Evolutionary conservation across 176 grass and related monocot genomes (phyloP).

Genomic region (Cymbopogon citratus): DNA sequence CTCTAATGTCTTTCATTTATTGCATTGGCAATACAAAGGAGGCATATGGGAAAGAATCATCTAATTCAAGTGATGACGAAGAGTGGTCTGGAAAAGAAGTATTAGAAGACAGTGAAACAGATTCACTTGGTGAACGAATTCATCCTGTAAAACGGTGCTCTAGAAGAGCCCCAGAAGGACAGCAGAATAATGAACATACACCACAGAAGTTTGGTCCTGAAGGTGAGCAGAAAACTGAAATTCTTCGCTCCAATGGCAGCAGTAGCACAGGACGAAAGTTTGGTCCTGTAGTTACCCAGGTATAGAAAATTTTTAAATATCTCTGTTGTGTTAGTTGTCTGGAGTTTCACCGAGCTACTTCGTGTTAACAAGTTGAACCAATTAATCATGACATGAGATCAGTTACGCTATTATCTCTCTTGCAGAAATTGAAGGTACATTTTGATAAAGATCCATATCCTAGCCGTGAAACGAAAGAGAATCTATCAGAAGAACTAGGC

Average conservation of each 20-base stretch:
- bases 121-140: constrained; percentile 25
- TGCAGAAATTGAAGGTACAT: constrained; percentile 47
- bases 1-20: neutral
- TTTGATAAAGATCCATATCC: constrained; percentile 62
- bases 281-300: constrained; percentile 42
- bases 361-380: constrained; percentile 11
- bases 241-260: constrained; percentile 34
- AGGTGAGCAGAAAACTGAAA: constrained; percentile 22
- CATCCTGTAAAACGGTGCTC: constrained; percentile 11
- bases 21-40: constrained; percentile 57
- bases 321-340: neutral
- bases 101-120: constrained; percentile 39
- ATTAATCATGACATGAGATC: neutral
- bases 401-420: constrained; percentile 5
- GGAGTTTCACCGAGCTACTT: neutral
- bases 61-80: constrained; percentile 69
- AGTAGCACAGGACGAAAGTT: constrained; percentile 24
- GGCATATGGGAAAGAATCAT: constrained; percentile 60
- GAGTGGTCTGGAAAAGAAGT: constrained; percentile 76
- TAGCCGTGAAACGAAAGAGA: constrained; percentile 48
- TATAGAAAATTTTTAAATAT: constrained; percentile 29
- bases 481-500: constrained; percentile 51
- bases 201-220: constrained; percentile 21
- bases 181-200: constrained; percentile 25
- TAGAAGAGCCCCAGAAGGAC: constrained; percentile 19